Evolutionary conservation across 495 filamentous ascomycete species (phyloP).

Genomic region (Chlorociboria aeruginascens): DNA sequence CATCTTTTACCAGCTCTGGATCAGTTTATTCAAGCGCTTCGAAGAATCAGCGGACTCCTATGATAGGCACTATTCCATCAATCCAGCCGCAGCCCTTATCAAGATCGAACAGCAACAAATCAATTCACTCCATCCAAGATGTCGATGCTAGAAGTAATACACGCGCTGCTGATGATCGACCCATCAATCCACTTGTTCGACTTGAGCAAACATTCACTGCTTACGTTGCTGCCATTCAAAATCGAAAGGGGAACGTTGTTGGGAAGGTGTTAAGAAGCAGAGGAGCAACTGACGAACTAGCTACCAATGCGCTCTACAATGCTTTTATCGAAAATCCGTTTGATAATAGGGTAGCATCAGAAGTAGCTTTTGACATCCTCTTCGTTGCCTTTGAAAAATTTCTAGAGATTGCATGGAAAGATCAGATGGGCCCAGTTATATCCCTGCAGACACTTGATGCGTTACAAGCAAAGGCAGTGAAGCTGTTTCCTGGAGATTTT

Average conservation of each 20-base stretch:
- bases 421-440: slow-evolving; percentile 77
- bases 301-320: slow-evolving; percentile 88
- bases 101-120: slow-evolving; percentile 31
- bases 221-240: slow-evolving; percentile 70
- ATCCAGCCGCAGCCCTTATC: slow-evolving; percentile 21
- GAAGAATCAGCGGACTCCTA: slow-evolving; percentile 25
- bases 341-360: slow-evolving; percentile 58
- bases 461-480: slow-evolving; percentile 65
- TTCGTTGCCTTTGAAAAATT: slow-evolving; percentile 95
- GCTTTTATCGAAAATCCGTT: slow-evolving; percentile 69
- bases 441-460: slow-evolving; percentile 47
- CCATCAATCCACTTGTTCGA: slow-evolving; percentile 46
- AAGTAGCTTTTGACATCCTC: slow-evolving; percentile 75
- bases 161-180: slow-evolving; percentile 26
- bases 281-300: slow-evolving; percentile 59
- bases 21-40: neutral
- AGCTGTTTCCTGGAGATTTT: slow-evolving; percentile 66
- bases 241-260: slow-evolving; percentile 75
- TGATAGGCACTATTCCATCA: slow-evolving; percentile 21
- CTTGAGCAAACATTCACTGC: slow-evolving; percentile 80
- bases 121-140: slow-evolving; percentile 28
- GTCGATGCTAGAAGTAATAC: slow-evolving; percentile 21
- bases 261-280: slow-evolving; percentile 61
- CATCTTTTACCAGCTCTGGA: slow-evolving; percentile 7
- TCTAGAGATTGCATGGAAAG: slow-evolving; percentile 74